A percentile compares a stretch with the other conserved stretches of the same genome.
phyloP scores from a whole-genome alignment of 805 yeast genomes.

The Hanseniaspora vineae region DNA sequence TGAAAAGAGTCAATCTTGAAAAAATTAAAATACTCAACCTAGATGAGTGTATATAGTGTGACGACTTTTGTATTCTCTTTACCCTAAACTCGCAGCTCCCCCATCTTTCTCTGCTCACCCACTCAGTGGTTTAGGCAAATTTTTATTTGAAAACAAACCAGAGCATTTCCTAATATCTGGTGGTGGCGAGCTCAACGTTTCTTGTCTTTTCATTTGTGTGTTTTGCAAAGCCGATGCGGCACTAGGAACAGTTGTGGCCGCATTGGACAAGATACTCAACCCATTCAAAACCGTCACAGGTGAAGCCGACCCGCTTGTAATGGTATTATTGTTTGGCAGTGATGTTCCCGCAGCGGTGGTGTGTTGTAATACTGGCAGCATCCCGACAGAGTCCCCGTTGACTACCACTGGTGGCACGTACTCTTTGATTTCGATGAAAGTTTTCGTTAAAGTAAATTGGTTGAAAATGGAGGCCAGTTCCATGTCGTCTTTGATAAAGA shows the following conservation, averaged over 20 bases:
- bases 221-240: not conserved
- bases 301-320: no score
- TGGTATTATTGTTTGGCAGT: no score
- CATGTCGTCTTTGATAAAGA: conserved; percentile 28
- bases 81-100: no score
- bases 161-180: conserved; percentile 6
- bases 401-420: not conserved
- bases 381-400: not conserved
- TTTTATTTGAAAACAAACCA: conserved; percentile 16
- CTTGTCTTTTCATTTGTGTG: not conserved
- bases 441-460: conserved; percentile 20
- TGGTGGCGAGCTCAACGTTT: conserved; percentile 1
- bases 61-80: no score
- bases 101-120: conserved; percentile 10
- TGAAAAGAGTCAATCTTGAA: no score
- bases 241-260: no score
- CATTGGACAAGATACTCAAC: no score
- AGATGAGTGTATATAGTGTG: no score
- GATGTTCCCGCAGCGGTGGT: no score
- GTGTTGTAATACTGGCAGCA: no score
- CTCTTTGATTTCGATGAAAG: conserved; percentile 29
- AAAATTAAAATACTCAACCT: no score
- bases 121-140: conserved; percentile 16
- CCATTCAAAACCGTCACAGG: no score
- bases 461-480: conserved; percentile 36